These are phyloP conservation scores for Suillus weaverae DNA, from an alignment of 768 basidiomycete genomes.

Conservation along the genomic window DNA sequence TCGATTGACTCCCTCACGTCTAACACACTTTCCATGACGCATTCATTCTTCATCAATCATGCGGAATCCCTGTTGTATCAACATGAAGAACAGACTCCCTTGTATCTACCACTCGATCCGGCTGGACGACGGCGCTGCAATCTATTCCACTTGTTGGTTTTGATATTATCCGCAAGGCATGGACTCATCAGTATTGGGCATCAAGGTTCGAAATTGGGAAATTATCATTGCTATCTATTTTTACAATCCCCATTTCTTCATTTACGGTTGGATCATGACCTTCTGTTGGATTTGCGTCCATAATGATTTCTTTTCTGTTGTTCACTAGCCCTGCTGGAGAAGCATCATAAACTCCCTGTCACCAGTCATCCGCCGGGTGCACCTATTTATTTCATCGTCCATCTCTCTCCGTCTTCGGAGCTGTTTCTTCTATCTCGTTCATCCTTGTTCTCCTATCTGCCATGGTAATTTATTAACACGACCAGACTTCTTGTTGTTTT, in stretches of 20 bases:
- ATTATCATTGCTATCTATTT: slow-evolving; percentile 12
- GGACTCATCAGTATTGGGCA: slow-evolving; percentile 18
- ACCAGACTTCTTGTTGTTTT: slow-evolving; percentile 1
- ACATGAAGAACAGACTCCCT: slow-evolving; percentile 25
- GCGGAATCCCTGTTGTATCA: slow-evolving; percentile 29
- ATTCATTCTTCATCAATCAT: slow-evolving; percentile 26
- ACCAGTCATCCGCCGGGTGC: background rate
- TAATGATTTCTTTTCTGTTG: background rate
- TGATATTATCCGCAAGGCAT: slow-evolving; percentile 26
- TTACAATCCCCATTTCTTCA: background rate
- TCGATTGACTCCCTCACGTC: slow-evolving; percentile 14
- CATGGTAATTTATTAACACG: slow-evolving; percentile 6
- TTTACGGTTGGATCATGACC: slow-evolving; percentile 1
- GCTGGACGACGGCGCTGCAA: slow-evolving; percentile 25
- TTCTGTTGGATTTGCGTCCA: background rate
- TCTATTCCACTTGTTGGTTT: slow-evolving; percentile 27
- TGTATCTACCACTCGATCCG: slow-evolving; percentile 34
- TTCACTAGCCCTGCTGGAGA: background rate
- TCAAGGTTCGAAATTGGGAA: slow-evolving; percentile 3
- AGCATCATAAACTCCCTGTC: background rate
- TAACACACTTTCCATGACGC: slow-evolving; percentile 19
- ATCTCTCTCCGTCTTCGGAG: background rate
- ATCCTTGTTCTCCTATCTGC: slow-evolving; percentile 1
- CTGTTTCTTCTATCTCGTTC: slow-evolving; percentile 5
- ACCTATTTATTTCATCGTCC: slow-evolving; percentile 1